These are phyloP conservation scores for Suillus placidus DNA, from an alignment of 768 basidiomycete genomes.

Conservation along the genomic window DNA sequence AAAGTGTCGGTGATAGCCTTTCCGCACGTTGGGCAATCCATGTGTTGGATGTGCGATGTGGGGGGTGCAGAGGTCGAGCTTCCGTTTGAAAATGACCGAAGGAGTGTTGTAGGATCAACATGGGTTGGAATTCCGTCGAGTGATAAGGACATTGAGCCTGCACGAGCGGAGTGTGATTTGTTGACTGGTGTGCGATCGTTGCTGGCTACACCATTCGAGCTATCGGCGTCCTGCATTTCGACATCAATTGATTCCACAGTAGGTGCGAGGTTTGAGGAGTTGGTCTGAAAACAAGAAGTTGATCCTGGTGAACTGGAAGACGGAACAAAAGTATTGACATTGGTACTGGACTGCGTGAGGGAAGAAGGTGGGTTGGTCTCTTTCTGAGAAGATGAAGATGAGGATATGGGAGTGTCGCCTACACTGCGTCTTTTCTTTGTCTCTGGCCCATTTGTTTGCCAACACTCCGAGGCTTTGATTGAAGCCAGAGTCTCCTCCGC, in stretches of 20 bases:
- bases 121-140: conserved; percentile 50
- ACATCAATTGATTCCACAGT: conserved; percentile 22
- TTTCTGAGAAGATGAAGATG: conserved; percentile 31
- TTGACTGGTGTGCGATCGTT: conserved; percentile 22
- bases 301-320: neutral
- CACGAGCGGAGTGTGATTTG: conserved; percentile 33
- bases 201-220: conserved; percentile 29
- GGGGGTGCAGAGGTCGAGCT: conserved; percentile 48
- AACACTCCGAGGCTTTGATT: conserved; percentile 42
- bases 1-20: conserved; percentile 49
- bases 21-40: conserved; percentile 59
- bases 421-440: conserved; percentile 49
- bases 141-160: conserved; percentile 51
- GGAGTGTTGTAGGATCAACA: conserved; percentile 39
- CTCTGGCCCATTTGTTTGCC: conserved; percentile 39
- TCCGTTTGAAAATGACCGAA: conserved; percentile 32
- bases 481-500: conserved; percentile 52
- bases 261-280: neutral
- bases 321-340: conserved; percentile 7
- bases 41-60: conserved; percentile 42
- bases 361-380: conserved; percentile 16
- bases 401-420: conserved; percentile 40
- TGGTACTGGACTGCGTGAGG: conserved; percentile 30
- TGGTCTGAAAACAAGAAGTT: neutral
- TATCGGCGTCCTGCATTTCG: conserved; percentile 32